A percentile compares a stretch with the other conserved stretches of the same genome.
These are phyloP conservation scores for Ceriops decandra DNA, from an alignment of 345 rosid genomes.

Conservation along the genomic window DNA sequence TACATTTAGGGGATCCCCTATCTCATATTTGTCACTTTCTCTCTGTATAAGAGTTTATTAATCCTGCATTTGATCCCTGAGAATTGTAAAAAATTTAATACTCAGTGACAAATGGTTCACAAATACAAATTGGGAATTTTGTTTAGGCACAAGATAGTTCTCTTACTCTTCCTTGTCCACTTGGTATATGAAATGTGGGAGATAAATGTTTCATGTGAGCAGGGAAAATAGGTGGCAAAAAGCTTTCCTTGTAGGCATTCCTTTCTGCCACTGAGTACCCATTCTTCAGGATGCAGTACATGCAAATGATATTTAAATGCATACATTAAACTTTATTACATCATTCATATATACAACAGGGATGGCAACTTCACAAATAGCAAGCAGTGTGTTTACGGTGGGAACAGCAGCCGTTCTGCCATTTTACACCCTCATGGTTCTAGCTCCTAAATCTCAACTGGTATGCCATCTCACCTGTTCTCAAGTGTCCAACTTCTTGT, in stretches of 20 bases:
- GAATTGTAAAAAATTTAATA: not conserved
- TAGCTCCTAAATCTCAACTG: constrained; percentile 80
- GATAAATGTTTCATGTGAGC: no score
- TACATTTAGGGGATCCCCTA: not conserved
- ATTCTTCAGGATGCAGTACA: no score
- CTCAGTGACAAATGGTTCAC: no score
- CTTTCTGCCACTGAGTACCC: no score
- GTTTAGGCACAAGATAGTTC: no score
- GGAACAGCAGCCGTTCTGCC: constrained; percentile 89
- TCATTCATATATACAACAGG: constrained; percentile 35
- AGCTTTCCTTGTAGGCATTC: no score
- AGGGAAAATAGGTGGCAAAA: no score
- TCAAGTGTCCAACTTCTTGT: not conserved
- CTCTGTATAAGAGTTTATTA: not conserved
- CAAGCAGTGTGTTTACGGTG: constrained; percentile 57
- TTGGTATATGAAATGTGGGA: no score
- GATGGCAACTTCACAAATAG: constrained; percentile 62
- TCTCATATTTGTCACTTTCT: not conserved
- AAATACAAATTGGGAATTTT: no score
- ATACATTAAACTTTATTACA: not conserved
- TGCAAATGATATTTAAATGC: no score
- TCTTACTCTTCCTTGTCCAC: no score
- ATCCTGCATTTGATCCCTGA: not conserved
- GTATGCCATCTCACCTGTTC: constrained; percentile 31
- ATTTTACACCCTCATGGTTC: constrained; percentile 84